Evolutionary conservation across 176 grass and related monocot species (phyloP), one percentile per base, ranked within the genome.

Genomic region (Cenchrus fungigraminus): DNA sequence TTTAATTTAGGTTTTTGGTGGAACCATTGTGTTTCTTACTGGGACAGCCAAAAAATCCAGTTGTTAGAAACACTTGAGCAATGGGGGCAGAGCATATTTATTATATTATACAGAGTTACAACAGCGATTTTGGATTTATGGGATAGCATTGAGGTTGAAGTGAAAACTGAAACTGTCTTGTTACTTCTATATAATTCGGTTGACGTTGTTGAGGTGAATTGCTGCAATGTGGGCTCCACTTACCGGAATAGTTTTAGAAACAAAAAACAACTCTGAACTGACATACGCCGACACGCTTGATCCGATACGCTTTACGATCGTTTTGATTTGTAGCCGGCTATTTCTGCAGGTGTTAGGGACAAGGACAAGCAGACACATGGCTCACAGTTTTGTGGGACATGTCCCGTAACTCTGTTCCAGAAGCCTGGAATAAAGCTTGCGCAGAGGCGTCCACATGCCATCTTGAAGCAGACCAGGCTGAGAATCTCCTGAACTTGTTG

Each of bases 401-500:
- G 17, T 9, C 37, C 43, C 57, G 9, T 28, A 57, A 51, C 29
- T 61, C 31, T 68, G 69, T 85, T 68, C 50, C 70, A 53, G 47
- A 77, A 62, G 66, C 79, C 46, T 83, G 9, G 32, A 68, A 87
- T 82, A 53, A 88, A 71, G 60, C 61, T 61, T 82, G 29, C 66
- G 7, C 4, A 71, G 9, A 25, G 11, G 12, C 84, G 13, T 71
- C 28, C 47, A 70, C 60, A 68, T 80, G 82, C 77, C 77, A 71
- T 89, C 43, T 76, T 81, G 63, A 86, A 89, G 78, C 83, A 60
- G 77, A 62, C 62, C 32, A 69, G 68, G 52, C 20, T 61, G 70
- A 40, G 61, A 81, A 89, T 89, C 76, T 62, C 70, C 52, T 85
- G 70, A 70, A 76, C 69, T 57, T 84, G 60, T 74, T n/a, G 32